phyloP scores from a whole-genome alignment of 2,329 filamentous ascomycete genomes.

The Aspergillus tamarii region DNA sequence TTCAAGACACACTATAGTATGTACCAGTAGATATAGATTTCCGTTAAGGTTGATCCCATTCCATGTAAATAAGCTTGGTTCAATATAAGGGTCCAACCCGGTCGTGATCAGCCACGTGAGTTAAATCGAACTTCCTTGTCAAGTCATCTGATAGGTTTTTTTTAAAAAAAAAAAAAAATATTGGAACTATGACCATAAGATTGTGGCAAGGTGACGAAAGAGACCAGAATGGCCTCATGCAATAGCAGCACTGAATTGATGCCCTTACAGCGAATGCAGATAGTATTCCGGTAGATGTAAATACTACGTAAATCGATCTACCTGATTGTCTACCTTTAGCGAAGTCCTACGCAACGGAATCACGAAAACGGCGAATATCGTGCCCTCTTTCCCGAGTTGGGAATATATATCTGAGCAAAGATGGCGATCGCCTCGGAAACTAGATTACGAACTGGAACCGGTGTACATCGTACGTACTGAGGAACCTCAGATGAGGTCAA shows the following conservation, averaged over 20 bases:
- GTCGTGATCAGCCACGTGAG: neutral
- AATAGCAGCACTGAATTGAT: neutral
- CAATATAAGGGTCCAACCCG: too few relatives aligned
- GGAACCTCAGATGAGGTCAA: conserved; percentile 10
- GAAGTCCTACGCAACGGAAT: too few relatives aligned
- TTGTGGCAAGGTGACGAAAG: neutral
- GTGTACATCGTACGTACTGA: neutral
- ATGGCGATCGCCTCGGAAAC: neutral
- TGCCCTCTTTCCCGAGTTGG: neutral
- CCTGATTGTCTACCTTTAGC: neutral
- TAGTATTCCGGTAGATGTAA: neutral
- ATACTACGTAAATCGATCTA: neutral
- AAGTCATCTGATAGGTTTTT: neutral
- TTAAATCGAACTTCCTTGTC: neutral
- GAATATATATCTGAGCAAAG: neutral
- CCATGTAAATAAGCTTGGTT: too few relatives aligned
- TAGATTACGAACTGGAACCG: neutral
- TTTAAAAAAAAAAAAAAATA: too few relatives aligned
- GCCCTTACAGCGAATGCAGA: neutral
- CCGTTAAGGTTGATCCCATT: too few relatives aligned
- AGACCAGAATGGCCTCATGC: neutral
- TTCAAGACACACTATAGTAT: too few relatives aligned
- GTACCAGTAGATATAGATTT: too few relatives aligned
- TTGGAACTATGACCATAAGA: neutral
- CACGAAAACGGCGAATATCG: neutral